Evolutionary conservation across 2,329 filamentous ascomycete species (phyloP).

Genomic region (Emericellopsis cladophorae): DNA sequence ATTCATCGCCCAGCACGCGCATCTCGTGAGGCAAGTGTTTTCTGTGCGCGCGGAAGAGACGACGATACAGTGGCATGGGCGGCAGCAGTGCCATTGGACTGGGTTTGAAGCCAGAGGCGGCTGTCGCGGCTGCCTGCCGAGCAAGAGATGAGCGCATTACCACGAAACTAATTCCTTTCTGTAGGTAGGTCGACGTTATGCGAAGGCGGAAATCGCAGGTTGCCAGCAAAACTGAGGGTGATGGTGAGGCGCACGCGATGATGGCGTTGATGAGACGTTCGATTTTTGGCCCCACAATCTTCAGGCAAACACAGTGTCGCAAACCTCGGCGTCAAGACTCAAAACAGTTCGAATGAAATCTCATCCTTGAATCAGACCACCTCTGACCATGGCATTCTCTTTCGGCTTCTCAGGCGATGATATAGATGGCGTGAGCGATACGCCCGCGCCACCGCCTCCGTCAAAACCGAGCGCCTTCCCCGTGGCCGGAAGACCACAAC

Average conservation of each 20-base stretch:
- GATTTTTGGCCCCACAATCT: too few relatives aligned
- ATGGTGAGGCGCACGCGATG: too few relatives aligned
- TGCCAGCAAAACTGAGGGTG: too few relatives aligned
- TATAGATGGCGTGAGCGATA: conserved; percentile 38
- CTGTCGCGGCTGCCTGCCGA: conserved; percentile 23
- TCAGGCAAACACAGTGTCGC: too few relatives aligned
- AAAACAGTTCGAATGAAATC: too few relatives aligned
- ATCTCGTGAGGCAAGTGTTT: conserved; percentile 61
- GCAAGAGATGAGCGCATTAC: conserved; percentile 14
- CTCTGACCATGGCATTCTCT: conserved; percentile 33
- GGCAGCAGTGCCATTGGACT: conserved; percentile 59
- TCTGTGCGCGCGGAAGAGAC: conserved; percentile 76
- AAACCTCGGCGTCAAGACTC: too few relatives aligned
- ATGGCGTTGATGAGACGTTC: too few relatives aligned
- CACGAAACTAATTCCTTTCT: neutral
- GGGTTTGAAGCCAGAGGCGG: conserved; percentile 19
- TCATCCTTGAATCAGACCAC: neutral
- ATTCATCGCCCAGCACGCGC: conserved; percentile 80
- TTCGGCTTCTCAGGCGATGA: conserved; percentile 53
- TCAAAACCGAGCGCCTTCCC: conserved; percentile 40
- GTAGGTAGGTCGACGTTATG: neutral
- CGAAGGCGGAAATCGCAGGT: too few relatives aligned
- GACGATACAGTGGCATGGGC: conserved; percentile 79
- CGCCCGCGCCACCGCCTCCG: conserved; percentile 13
- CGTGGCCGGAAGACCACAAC: conserved; percentile 45